Base-by-base conservation (phyloP, 768 basidiomycete species). In the Daedaleopsis nitida region DNA sequence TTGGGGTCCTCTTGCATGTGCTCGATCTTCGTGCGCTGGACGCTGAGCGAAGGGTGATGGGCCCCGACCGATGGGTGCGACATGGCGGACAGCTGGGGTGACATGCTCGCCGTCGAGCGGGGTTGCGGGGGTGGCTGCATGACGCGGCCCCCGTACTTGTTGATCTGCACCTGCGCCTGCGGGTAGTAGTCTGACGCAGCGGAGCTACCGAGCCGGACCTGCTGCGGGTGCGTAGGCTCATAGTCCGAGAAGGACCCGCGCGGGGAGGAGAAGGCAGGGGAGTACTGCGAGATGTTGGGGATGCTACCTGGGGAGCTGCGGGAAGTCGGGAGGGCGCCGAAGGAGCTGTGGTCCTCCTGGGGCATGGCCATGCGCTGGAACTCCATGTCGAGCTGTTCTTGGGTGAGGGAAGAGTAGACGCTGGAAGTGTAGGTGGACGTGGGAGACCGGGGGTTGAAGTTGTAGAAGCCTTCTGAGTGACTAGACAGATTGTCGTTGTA, bases 171-270 rank as follows among this genome's bases (percentile, higher is more conserved):
- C 53, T 68, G 68, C 21, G 60, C 59, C 47, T 70, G 69, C 48
- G 74, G 72, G 58, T 79, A 80, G 68, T 78, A 85, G 71, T 81
- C 79, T 53, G 79, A 75, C 53, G 82, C 76, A 43, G 81, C 80
- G 63, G 78, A 78, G 68, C 81, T 83, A 63, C 82, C 78, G 44
- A 83, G 61, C 16, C 76, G 38, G 73, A 65, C 58, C 74, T 65
- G 77, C 78, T 69, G 82, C 80, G 62, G 81, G 77, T 53, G 79
- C 54, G 66, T 59, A 52, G 83, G 79, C 52, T 81, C 81, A 73
- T 89, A 90, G 76, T 91, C 89, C 24, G 89, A 89, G 68, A 79
- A 87, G 69, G 81, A 86, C 27, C 83, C 73, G 60, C 87, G 83
- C 21, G 66, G 67, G 34, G 69, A 68, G 17, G 58, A 69, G 59